Evolutionary conservation across 805 yeast species (phyloP).

Genomic region (Candida mattraensis): DNA sequence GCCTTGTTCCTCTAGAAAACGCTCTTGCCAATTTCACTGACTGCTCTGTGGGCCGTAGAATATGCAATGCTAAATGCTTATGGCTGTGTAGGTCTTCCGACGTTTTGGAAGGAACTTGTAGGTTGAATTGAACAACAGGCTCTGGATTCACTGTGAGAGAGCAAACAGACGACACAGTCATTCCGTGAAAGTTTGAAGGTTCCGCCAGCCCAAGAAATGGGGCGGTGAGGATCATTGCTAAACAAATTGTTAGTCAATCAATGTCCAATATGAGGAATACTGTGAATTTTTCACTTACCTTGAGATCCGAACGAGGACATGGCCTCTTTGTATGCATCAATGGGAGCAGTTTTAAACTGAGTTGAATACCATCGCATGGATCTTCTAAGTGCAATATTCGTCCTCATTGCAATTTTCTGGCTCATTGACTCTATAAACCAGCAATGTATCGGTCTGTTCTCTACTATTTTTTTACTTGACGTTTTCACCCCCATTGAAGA

Average conservation of each 20-base stretch:
- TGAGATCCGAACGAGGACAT: constrained; percentile 39
- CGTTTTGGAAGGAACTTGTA: constrained; percentile 84
- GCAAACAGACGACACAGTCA: constrained; percentile 83
- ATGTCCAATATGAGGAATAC: constrained; percentile 34
- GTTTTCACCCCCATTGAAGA: no score
- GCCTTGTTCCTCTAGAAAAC: constrained; percentile 60
- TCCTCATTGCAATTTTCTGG: no score
- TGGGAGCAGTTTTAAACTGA: constrained; percentile 21
- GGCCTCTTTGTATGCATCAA: constrained; percentile 31
- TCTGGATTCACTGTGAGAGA: constrained; percentile 77
- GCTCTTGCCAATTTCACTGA: constrained; percentile 62
- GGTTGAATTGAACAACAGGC: constrained; percentile 81
- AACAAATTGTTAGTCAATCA: constrained; percentile 37
- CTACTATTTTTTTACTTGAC: no score
- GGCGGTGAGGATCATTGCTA: constrained; percentile 60
- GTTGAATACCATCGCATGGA: not conserved
- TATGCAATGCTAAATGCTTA: constrained; percentile 67
- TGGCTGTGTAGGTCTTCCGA: constrained; percentile 61
- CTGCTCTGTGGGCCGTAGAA: constrained; percentile 58
- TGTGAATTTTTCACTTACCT: constrained; percentile 25
- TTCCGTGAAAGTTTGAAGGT: constrained; percentile 52
- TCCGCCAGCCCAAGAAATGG: constrained; percentile 29
- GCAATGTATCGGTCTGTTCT: no score
- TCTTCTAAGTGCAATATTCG: not conserved
- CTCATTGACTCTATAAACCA: no score